Percentiles rank a stretch among this genome's conserved stretches.
Conservation (phyloP, 345 rosid genomes). For the Abelmoschus esculentus region DNA sequence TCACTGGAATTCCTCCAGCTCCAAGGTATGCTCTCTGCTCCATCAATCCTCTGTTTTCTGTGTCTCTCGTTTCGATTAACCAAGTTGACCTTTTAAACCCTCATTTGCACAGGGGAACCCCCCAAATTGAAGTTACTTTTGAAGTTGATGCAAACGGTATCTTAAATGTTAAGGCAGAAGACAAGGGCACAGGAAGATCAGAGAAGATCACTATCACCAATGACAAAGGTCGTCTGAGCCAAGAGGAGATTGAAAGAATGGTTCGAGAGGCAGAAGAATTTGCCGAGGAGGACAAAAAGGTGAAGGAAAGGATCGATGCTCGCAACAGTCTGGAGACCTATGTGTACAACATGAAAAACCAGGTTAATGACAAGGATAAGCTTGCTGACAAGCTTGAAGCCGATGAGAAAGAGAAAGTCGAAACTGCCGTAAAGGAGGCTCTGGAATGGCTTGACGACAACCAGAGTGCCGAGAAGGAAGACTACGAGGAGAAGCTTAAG, state of each 20-base stretch:
- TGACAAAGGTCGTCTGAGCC: constrained; percentile 94
- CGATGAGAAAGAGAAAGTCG: constrained; percentile 89
- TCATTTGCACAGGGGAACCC: constrained; percentile 64
- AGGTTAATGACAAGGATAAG: constrained; percentile 81
- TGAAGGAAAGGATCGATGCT: constrained; percentile 85
- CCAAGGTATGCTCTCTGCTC: constrained; percentile 47
- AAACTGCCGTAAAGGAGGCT: constrained; percentile 76
- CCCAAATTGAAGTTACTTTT: constrained; percentile 94
- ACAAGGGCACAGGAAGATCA: constrained; percentile 78
- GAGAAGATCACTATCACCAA: constrained; percentile 96
- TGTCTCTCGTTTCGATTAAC: neutral
- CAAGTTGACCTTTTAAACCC: neutral
- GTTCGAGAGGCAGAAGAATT: constrained; percentile 92
- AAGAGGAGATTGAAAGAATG: constrained; percentile 94
- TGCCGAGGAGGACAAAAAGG: constrained; percentile 96
- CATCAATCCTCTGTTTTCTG: neutral
- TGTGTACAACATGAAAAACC: constrained; percentile 94
- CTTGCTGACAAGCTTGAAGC: constrained; percentile 89
- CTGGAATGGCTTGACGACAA: constrained; percentile 91
- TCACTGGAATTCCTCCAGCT: constrained; percentile 76
- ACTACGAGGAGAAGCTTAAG: constrained; percentile 92
- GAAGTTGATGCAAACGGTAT: constrained; percentile 97
- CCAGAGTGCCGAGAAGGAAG: constrained; percentile 81
- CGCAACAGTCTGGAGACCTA: constrained; percentile 87
- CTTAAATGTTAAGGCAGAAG: constrained; percentile 85